phyloP scores from a whole-genome alignment of 177 flowering plant genomes.

The Telopea speciosissima region DNA sequence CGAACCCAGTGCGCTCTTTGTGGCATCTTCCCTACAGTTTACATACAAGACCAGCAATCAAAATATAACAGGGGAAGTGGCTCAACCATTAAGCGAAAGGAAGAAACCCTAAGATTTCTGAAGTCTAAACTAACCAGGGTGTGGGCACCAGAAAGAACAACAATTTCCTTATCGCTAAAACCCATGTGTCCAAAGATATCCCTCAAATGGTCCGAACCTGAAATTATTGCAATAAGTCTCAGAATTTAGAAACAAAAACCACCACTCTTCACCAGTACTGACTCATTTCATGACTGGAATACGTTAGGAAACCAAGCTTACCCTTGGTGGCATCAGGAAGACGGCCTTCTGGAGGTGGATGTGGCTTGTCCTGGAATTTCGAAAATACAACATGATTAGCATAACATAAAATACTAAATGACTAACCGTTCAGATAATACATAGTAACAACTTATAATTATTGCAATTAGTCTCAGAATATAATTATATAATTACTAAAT shows the following conservation, averaged over 20 bases:
- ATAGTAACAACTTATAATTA: too few relatives aligned
- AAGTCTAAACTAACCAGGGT: slow-evolving; percentile 46
- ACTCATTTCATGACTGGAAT: too few relatives aligned
- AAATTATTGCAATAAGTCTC: neutral
- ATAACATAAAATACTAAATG: too few relatives aligned
- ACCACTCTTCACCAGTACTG: neutral
- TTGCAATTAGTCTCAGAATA: too few relatives aligned
- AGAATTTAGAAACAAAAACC: too few relatives aligned
- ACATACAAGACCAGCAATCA: neutral
- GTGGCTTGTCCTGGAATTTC: slow-evolving; percentile 66
- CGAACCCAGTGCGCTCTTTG: slow-evolving; percentile 93
- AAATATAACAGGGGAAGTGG: neutral
- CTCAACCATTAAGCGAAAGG: neutral
- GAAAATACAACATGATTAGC: neutral
- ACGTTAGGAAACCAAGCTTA: slow-evolving; percentile 14
- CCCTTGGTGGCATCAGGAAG: slow-evolving; percentile 94
- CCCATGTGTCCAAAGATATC: slow-evolving; percentile 68
- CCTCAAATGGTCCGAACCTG: slow-evolving; percentile 71
- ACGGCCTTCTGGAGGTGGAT: slow-evolving; percentile 87
- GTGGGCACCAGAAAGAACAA: slow-evolving; percentile 77
- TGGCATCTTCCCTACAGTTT: slow-evolving; percentile 74
- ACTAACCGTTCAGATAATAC: too few relatives aligned
- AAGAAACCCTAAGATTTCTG: neutral
- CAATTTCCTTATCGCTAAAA: slow-evolving; percentile 61
- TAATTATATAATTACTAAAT: too few relatives aligned